Percentiles rank a stretch among this genome's conserved stretches.
phyloP scores from a whole-genome alignment of 2,329 filamentous ascomycete genomes.

The Bipolaris victoriae region DNA sequence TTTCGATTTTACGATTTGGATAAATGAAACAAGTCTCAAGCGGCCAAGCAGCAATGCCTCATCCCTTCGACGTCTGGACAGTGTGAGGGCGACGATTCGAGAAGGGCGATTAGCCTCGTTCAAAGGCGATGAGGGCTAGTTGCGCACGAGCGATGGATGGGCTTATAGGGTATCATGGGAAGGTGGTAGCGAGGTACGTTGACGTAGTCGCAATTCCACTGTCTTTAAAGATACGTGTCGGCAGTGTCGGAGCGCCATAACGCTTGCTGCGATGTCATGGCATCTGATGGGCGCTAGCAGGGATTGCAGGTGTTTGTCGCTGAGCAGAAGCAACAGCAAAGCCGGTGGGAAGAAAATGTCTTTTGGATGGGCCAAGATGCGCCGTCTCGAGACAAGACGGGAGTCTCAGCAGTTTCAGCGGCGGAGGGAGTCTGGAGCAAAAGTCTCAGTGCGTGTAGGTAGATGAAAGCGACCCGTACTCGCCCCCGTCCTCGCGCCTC shows the following conservation, averaged over 20 bases:
- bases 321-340: conserved; percentile 1
- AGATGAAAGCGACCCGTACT: too few relatives aligned
- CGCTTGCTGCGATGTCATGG: not conserved
- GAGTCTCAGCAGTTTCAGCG: conserved; percentile 18
- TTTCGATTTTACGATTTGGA: conserved; percentile 8
- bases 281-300: not conserved
- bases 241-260: not conserved
- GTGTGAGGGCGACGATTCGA: not conserved
- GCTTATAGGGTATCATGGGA: conserved; percentile 8
- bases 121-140: conserved; percentile 1
- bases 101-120: not conserved
- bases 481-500: too few relatives aligned
- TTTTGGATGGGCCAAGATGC: conserved; percentile 10
- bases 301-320: conserved; percentile 9
- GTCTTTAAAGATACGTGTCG: not conserved
- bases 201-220: not conserved
- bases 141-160: conserved; percentile 1
- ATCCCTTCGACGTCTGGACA: not conserved
- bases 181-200: conserved; percentile 1
- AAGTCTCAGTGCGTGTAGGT: not conserved
- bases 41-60: not conserved
- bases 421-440: conserved; percentile 1
- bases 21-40: conserved; percentile 3
- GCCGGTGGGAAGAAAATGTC: conserved; percentile 6
- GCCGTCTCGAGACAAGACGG: conserved; percentile 11